Base-by-base conservation (phyloP, 1,284 basidiomycete species). In the Cutaneotrichosporon spelunceum region DNA sequence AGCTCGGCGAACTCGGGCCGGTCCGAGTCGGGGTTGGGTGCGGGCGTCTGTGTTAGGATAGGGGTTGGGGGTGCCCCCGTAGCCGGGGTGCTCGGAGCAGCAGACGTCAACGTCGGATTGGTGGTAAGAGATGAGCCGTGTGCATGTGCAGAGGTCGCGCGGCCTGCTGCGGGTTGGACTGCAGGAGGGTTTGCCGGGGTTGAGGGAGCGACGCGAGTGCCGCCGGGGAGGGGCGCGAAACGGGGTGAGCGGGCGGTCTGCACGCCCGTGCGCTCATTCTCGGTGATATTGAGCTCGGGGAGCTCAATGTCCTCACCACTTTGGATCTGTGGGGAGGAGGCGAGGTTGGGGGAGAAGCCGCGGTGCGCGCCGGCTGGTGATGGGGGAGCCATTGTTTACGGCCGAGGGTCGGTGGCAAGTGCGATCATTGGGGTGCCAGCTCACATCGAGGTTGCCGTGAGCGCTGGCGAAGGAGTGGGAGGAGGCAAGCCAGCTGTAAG, bases 1-100 rank as follows among this genome's bases (percentile, higher is more conserved):
- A 74, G 68, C 52, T 76, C 74, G 2, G 74, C 74, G 48, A 76
- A 76, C 60, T 76, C 66, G 6, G 74, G 74, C 56, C 70, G 60
- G 27, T 66, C 64, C 10, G 58, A 30, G 13, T 36, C 26, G 4
- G 56, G 45, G 47, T 45, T 13, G 42, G 56, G 34, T n/a, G 59
- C 50, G n/a, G 55, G 34, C 8, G 60, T 42, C 2, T 57, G 59
- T 16, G 65, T 26, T 16, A 63, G 49, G 45, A 61, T 62, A 13
- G 59, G 66, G 4, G 62, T 63, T 11, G 59, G 45, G 11, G 59
- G 49, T 39, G 10, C 56, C 26, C 30, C 9, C n/a, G 44, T 23
- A n/a, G 44, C 44, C 5, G 44, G 7, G n/a, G 44, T 47, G 24
- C 24, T 47, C n/a, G 44, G 44, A 4, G 24, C 45, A 19, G 39